Base-by-base conservation (phyloP, 345 rosid species). In the Acer negundo region DNA sequence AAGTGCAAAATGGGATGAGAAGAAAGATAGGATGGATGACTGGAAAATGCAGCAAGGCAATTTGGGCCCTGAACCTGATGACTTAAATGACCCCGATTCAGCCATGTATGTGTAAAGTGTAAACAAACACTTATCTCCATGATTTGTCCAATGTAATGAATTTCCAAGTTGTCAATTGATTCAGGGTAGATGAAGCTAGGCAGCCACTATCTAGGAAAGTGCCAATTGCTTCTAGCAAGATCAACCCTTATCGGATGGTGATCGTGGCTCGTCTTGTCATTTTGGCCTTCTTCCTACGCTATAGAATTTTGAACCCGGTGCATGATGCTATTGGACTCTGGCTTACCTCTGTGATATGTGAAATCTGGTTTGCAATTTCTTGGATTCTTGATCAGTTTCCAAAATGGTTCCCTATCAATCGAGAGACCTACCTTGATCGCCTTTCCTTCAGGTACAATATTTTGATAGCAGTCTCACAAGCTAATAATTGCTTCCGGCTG, bases 321-420 rank as follows among this genome's bases (percentile, higher is more conserved):
- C 93, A 90, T 47, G 93, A 96, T 76, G 98, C 98, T 11, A 78
- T 92, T 64, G 97, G 97, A 22, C 93, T 96, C 72, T 96, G 99
- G 99, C 86, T 94, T 70, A 94, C 93, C 59, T 92, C 99, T 78
- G 87, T 94, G 35, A 85, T 89, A 75, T 96, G 98, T 79, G 96
- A 95, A 83, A 91, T 95, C 80, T 93, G 98, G 99, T 95, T 95
- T 62, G 99, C 99, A 2, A 63, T 95, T 73, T 95, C 99, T 2
- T 95, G 96, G 99, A 95, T 95, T 80, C 97, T 95, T 61, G 99
- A 95, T 88, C 97, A 95, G 92, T 95, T 93, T 80, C 99, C 98
- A 61, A 96, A 94, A 82, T 94, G 98, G 98, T 85, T 85, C 73
- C 99, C 97, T 19, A 89, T 96, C 66, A 94, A 95, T 55, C 98